These are phyloP conservation scores for Nakazawaea wickerhamii DNA, from an alignment of 805 yeast genomes.

Conservation along the genomic window DNA sequence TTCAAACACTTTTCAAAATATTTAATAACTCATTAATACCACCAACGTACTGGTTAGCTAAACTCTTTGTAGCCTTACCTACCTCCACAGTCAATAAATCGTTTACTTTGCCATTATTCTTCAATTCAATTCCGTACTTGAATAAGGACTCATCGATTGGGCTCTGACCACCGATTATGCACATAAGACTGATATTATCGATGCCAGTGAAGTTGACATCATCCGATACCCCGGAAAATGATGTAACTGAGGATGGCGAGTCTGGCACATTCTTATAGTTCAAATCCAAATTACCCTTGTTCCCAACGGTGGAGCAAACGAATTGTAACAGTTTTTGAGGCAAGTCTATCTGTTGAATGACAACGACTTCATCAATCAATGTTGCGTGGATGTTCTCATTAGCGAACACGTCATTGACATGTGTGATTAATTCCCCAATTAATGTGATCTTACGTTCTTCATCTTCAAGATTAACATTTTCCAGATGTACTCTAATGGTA, in stretches of 20 bases:
- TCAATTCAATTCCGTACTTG: constrained; percentile 43
- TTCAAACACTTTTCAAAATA: constrained; percentile 30
- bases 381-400: constrained; percentile 72
- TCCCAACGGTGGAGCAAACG: constrained; percentile 35
- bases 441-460: constrained; percentile 59
- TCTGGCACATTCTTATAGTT: constrained; percentile 16
- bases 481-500: constrained; percentile 71
- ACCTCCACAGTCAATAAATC: constrained; percentile 57
- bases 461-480: constrained; percentile 53
- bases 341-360: constrained; percentile 63
- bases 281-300: constrained; percentile 14
- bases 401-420: constrained; percentile 70
- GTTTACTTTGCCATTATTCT: constrained; percentile 30
- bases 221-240: constrained; percentile 11
- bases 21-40: constrained; percentile 68
- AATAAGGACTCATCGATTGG: constrained; percentile 67
- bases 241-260: constrained; percentile 18
- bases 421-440: constrained; percentile 81
- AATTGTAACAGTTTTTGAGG: constrained; percentile 52
- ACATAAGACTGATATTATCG: constrained; percentile 34
- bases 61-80: constrained; percentile 44
- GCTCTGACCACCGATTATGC: constrained; percentile 61
- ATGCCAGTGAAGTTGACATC: constrained; percentile 8
- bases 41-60: constrained; percentile 57
- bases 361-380: constrained; percentile 59